Conservation (phyloP, 2,329 filamentous ascomycete genomes). For the Monilinia polystroma region DNA sequence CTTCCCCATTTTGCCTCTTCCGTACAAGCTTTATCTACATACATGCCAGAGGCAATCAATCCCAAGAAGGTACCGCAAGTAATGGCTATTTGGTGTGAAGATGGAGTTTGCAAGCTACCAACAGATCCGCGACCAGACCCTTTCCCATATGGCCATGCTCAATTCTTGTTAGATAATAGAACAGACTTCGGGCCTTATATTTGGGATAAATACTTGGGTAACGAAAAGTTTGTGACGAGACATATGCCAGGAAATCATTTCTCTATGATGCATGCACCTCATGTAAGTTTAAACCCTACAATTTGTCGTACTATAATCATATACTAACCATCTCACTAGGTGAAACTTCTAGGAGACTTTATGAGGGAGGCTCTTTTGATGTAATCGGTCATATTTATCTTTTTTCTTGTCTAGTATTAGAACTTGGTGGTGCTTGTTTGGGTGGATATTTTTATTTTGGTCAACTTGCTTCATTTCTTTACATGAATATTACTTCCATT, state of each 20-base stretch:
- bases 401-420: conserved; percentile 7
- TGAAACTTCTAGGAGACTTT: conserved; percentile 17
- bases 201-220: conserved; percentile 22
- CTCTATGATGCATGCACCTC: conserved; percentile 32
- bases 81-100: conserved; percentile 24
- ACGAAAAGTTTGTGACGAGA: conserved; percentile 47
- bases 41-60: conserved; percentile 19
- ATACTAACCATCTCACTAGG: conserved; percentile 8
- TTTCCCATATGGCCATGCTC: conserved; percentile 21
- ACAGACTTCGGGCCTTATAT: conserved; percentile 21
- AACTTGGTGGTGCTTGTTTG: conserved; percentile 5
- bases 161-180: conserved; percentile 23
- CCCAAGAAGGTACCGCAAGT: conserved; percentile 15
- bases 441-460: not conserved
- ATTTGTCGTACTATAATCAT: no score
- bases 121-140: conserved; percentile 31
- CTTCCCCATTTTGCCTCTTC: conserved; percentile 20
- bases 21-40: conserved; percentile 20
- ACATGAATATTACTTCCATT: not conserved
- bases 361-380: conserved; percentile 21
- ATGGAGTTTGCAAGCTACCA: conserved; percentile 44
- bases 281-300: conserved; percentile 40
- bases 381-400: conserved; percentile 4
- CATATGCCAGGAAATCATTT: conserved; percentile 32
- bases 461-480: not conserved